Evolutionary conservation across 768 basidiomycete species (phyloP).

Genomic region (Inosperma sp.): DNA sequence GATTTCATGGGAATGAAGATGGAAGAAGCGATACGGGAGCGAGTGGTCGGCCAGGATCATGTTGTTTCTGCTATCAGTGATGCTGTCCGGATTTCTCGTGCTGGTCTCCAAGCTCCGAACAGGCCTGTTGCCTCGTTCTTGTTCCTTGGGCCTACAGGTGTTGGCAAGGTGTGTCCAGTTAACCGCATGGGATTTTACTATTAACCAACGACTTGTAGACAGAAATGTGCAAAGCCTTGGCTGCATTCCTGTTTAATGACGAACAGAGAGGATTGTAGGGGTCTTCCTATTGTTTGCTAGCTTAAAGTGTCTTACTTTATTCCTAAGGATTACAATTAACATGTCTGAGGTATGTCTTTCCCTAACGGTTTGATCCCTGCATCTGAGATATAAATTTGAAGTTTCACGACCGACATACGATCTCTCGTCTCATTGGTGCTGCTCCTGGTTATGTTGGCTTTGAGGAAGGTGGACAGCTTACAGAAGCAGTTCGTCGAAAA

Average conservation of each 20-base stretch:
- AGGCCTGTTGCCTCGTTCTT: constrained; percentile 91
- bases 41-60: constrained; percentile 89
- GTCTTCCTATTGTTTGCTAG: constrained; percentile 21
- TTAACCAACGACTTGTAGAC: constrained; percentile 44
- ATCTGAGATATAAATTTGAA: constrained; percentile 24
- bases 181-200: constrained; percentile 6
- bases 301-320: not conserved
- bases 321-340: constrained; percentile 37
- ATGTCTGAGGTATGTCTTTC: constrained; percentile 67
- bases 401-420: constrained; percentile 89
- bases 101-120: constrained; percentile 84
- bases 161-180: constrained; percentile 57
- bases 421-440: constrained; percentile 86
- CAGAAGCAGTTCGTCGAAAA: constrained; percentile 86
- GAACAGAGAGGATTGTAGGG: constrained; percentile 80
- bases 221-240: constrained; percentile 84
- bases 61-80: constrained; percentile 83
- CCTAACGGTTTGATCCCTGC: not conserved
- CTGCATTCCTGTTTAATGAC: constrained; percentile 85
- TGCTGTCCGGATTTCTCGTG: constrained; percentile 88
- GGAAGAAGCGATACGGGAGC: constrained; percentile 69
- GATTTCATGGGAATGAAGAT: constrained; percentile 46
- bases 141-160: constrained; percentile 85
- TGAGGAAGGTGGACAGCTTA: constrained; percentile 84
- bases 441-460: constrained; percentile 93